These are phyloP conservation scores for Fraxinus sp. DNA, from an alignment of 305 asterid genomes.

Conservation along the genomic window DNA sequence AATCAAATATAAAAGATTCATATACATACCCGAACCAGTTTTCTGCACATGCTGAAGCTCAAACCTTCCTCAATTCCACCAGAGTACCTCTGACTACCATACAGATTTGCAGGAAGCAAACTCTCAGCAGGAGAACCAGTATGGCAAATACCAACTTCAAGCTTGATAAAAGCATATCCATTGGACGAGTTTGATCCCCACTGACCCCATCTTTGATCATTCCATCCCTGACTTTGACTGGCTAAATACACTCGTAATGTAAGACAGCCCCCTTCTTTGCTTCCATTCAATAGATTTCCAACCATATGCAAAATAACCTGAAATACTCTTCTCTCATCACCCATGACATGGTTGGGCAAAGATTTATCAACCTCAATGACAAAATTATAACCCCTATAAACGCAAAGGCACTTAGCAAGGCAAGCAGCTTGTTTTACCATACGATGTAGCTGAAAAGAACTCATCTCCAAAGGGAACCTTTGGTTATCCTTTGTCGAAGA, in stretches of 20 bases:
- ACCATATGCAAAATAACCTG: conserved; percentile 91
- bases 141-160: conserved; percentile 58
- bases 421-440: conserved; percentile 82
- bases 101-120: conserved; percentile 31
- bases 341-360: conserved; percentile 76
- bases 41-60: conserved; percentile 83
- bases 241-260: conserved; percentile 50
- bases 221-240: conserved; percentile 54
- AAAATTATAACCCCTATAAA: conserved; percentile 57
- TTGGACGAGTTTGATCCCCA: conserved; percentile 59
- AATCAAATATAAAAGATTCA: not conserved
- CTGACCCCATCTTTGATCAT: conserved; percentile 59
- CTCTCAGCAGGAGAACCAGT: conserved; percentile 33
- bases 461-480: conserved; percentile 65
- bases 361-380: conserved; percentile 62
- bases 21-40: conserved; percentile 73
- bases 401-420: conserved; percentile 75
- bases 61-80: conserved; percentile 61
- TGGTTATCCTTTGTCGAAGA: conserved; percentile 65
- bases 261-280: conserved; percentile 57
- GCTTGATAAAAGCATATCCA: conserved; percentile 48
- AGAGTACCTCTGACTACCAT: conserved; percentile 35
- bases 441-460: conserved; percentile 61
- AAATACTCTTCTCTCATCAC: conserved; percentile 86
- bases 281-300: conserved; percentile 62